These are phyloP conservation scores for Elsinoe necatrix DNA, from an alignment of 2,329 filamentous ascomycete species.

Conservation along the genomic window DNA sequence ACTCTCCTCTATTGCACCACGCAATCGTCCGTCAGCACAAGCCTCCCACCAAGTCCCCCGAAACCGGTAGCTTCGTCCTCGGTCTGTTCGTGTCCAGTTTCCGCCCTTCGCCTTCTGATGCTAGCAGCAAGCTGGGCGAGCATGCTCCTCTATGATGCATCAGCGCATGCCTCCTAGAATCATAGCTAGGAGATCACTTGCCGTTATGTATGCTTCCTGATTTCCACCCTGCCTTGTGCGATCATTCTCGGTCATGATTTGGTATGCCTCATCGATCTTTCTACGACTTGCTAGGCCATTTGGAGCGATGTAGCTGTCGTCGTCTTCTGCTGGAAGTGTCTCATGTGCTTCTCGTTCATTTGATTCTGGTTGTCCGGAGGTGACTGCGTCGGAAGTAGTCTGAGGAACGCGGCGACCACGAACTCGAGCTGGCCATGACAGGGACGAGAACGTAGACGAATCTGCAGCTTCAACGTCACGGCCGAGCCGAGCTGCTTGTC, in stretches of 20 bases:
- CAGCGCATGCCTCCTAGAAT: slow-evolving; percentile 14
- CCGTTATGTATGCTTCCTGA: slow-evolving; percentile 49
- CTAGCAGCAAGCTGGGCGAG: slow-evolving; percentile 22
- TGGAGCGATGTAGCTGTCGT: slow-evolving; percentile 33
- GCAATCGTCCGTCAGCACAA: slow-evolving; percentile 24
- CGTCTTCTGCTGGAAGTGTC: slow-evolving; percentile 23
- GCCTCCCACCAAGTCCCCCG: slow-evolving; percentile 16
- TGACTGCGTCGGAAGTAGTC: slow-evolving; percentile 5
- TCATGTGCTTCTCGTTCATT: not conserved
- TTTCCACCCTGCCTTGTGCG: slow-evolving; percentile 50
- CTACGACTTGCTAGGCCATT: slow-evolving; percentile 48
- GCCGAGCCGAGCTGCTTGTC: slow-evolving; percentile 49
- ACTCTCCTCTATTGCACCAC: slow-evolving; percentile 20
- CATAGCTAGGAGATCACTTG: slow-evolving; percentile 21
- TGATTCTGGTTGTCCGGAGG: slow-evolving; percentile 23
- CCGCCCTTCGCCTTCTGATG: slow-evolving; percentile 19
- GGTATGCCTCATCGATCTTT: slow-evolving; percentile 51
- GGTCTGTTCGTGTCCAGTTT: slow-evolving; percentile 12
- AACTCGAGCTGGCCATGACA: slow-evolving; percentile 25
- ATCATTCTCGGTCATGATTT: slow-evolving; percentile 56
- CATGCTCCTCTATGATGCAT: slow-evolving; percentile 23
- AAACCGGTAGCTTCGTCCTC: slow-evolving; percentile 16
- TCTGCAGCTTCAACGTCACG: slow-evolving; percentile 48
- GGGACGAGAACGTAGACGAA: slow-evolving; percentile 35
- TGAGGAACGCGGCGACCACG: slow-evolving; percentile 15